Percentiles rank a stretch among this genome's conserved stretches.
Conservation (phyloP, 2,329 filamentous ascomycete genomes). For the Fusarium pseudoanthophilum region DNA sequence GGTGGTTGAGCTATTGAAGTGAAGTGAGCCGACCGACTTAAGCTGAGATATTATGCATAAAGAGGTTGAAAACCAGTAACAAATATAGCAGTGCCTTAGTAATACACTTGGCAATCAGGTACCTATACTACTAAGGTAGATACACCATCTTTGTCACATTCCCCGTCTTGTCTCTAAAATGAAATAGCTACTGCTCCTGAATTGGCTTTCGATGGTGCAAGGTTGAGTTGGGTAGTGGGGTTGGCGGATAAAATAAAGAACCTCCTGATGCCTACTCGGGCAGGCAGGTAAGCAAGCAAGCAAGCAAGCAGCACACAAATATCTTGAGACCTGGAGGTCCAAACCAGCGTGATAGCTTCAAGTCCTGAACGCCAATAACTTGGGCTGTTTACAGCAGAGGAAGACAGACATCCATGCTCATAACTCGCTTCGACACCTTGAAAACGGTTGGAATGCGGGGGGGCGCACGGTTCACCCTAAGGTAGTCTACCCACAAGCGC, state of each 20-base stretch:
- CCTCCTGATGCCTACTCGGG: neutral
- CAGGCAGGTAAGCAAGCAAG: neutral
- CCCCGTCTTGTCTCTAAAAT: neutral
- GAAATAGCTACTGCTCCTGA: neutral
- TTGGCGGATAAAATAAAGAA: neutral
- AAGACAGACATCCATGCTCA: neutral
- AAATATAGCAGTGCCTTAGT: neutral
- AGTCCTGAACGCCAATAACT: too few relatives aligned
- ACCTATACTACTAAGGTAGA: neutral
- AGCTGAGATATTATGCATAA: neutral
- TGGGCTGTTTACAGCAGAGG: neutral
- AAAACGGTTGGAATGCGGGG: conserved; percentile 38
- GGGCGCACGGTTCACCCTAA: conserved; percentile 28
- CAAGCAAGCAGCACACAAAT: neutral
- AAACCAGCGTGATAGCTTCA: too few relatives aligned
- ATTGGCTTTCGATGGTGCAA: neutral
- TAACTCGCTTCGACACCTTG: neutral
- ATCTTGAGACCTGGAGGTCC: neutral
- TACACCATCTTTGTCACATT: neutral
- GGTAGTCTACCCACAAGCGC: neutral
- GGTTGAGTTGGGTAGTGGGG: conserved; percentile 13
- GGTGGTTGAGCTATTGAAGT: neutral
- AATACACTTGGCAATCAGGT: neutral
- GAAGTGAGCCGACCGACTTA: neutral
- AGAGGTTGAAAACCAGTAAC: neutral